Base-by-base conservation (phyloP, 2,329 filamentous ascomycete species). In the Fusarium drepaniforme region DNA sequence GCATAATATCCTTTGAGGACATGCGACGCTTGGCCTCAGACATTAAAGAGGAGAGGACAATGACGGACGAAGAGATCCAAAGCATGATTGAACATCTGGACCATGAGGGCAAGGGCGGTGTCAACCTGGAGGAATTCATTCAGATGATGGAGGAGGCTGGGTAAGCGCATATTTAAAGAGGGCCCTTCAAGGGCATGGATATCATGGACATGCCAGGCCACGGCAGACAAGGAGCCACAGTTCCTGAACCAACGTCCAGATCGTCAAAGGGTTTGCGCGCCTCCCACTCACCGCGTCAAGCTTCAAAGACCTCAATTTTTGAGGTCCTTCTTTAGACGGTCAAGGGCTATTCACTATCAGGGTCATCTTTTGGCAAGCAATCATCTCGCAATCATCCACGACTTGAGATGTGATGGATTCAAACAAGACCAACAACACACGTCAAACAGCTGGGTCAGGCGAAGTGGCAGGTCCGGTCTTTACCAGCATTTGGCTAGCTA, bases 11-110 rank as follows among this genome's bases (percentile, higher is more conserved):
- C 63, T 86, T 98, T 58, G 93, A 97, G 70, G 97, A 98, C 85
- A 86, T 99, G 84, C 88, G 95, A 72, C 88, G 95, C 67, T 94
- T 98, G 30, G 95, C 96, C 68, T 90, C 95, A 79, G 97, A 98
- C 82, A 87, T 99, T 74, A 97, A 97, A 9, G 96, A 98, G 83
- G 84, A 85, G 67, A 83, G 84, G 51, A 95, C 94, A 15, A 88
- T 99, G 77, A 94, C 97, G 77, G 96, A 99, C 80, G 94, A 97
- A 79, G 97, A 99, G 83, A 88, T 99, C 72, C 89, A 91, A 77
- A 95, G 95, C 75, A 99, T 99, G 97, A 97, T 99, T 85, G 95
- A 98, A 80, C 96, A 98, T 84, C 97, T 98, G 86, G 97, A 99
- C 85, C 89, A 98, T 75, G 94, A 97, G 81, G 96, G 95, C 1